Base-by-base conservation (phyloP, 2,329 filamentous ascomycete species). In the Colletotrichum lini region DNA sequence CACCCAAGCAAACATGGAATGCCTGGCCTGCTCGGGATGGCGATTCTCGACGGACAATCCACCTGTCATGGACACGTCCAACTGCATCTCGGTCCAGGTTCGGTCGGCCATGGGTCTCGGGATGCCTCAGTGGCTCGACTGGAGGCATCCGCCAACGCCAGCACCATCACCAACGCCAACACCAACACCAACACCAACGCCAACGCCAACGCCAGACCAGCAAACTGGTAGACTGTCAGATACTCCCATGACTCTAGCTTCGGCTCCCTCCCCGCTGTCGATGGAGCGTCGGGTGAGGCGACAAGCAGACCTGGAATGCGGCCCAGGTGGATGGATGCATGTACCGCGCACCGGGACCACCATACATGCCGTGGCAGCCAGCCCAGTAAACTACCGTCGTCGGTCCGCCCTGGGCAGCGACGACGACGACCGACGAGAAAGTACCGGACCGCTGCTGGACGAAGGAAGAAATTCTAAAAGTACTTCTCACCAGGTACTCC, bases 241-340 rank as follows among this genome's bases (percentile, higher is more conserved):
- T 8, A 30, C 30, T 30, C 30, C 30, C 15, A 40, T 52, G n/a
- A n/a, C 58, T 38, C 44, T 26, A 50, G 58, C 30, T 23, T 21
- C 44, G 44, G 49, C 44, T n/a, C 49, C 7, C 45, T 49, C 58
- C 44, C 58, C 42, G 42, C 58, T 26, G 18, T 45, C 21, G 18
- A 66, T 58, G 30, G 47, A 13, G 50, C 30, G 18, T 53, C 65
- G 68, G 68, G 58, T 68, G 65, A 68, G 65, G 65, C 68, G 65
- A 71, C 57, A 62, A 58, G 65, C 7, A 49, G 63, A 60, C 56
- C 63, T 59, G 64, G 64, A 42, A 62, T 52, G 50, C 64, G 64
- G 68, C 57, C 62, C 57, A 62, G 45, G 62, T 49, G 64, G 45
- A 71, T 49, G 64, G 58, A 71, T 71, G 68, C 68, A 71, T 71